Evolutionary conservation across 2,329 filamentous ascomycete species (phyloP), one percentile per base, ranked within the genome.

Genomic region (Arthroderma sp.): DNA sequence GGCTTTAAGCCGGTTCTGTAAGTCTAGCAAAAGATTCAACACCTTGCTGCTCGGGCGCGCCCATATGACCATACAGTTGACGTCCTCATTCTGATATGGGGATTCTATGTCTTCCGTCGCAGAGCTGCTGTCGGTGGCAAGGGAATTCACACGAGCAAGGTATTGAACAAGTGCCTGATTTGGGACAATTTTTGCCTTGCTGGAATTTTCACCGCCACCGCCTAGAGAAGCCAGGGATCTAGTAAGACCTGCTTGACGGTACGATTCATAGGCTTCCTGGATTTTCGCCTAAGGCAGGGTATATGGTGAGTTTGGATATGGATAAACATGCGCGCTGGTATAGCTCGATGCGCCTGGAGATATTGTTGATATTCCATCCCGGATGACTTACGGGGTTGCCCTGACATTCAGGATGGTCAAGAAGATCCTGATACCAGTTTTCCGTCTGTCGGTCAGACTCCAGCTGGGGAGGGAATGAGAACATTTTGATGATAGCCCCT

Each of bases 51-150:
- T 47, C n/a, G 46, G 42, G 6, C 46, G 42, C 10, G 46, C 42
- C 46, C 46, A 44, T 9, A 47, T 38, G 3, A 47, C 46, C 42
- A 47, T 47, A 31, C 42, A 44, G 22, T 47, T 47, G 10, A 41
- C 22, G 5, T 9, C 15, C 6, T 47, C 42, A 8, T 44, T 36
- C 22, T 38, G 9, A 38, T 47, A 47, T 5, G n/a, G 27, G 3
- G 11, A 9, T 6, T 47, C 31, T 3, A 41, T 8, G 15, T 42
- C 22, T 37, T 36, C 41, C 1, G 33, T 9, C 4, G n/a, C 10
- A 9, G 27, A 7, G 7, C 5, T 22, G n/a, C 7, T 36, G n/a
- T 10, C 28, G 5, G 6, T 4, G 6, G 32, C 36, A 3, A 29
- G 33, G 9, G n/a, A 29, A 29, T 4, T 22, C 7, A 33, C 7